Evolutionary conservation across 345 rosid species (phyloP).

Genomic region (Eucalyptus pauciflora): DNA sequence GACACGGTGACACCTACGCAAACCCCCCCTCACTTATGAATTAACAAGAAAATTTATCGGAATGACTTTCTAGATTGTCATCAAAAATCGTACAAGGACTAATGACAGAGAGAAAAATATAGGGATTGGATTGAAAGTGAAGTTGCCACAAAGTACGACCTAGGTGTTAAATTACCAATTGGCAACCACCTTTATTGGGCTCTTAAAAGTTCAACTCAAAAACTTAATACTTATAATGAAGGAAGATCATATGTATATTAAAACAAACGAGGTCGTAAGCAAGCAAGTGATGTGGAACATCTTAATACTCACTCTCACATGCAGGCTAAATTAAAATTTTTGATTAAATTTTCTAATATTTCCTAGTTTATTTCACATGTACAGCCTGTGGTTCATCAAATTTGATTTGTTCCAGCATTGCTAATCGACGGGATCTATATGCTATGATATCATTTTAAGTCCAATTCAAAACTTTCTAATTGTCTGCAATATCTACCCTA

Average conservation of each 20-base stretch:
- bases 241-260: neutral
- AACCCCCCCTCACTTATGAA: neutral
- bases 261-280: neutral
- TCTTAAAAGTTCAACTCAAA: neutral
- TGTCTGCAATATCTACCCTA: neutral
- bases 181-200: neutral
- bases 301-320: neutral
- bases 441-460: neutral
- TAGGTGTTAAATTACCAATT: neutral
- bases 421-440: neutral
- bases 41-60: neutral
- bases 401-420: neutral
- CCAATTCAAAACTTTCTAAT: neutral
- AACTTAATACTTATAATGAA: neutral
- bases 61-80: neutral
- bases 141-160: neutral
- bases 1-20: neutral
- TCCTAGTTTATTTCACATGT: neutral
- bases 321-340: neutral
- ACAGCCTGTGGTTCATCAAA: too few relatives aligned
- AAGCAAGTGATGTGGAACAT: neutral
- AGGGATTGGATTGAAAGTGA: neutral
- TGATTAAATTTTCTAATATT: neutral
- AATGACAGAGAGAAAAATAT: neutral
- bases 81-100: neutral